A percentile compares a stretch with the other conserved stretches of the same genome.
Conservation (phyloP, 768 basidiomycete genomes). For the Macrolepiota albuminosa region DNA sequence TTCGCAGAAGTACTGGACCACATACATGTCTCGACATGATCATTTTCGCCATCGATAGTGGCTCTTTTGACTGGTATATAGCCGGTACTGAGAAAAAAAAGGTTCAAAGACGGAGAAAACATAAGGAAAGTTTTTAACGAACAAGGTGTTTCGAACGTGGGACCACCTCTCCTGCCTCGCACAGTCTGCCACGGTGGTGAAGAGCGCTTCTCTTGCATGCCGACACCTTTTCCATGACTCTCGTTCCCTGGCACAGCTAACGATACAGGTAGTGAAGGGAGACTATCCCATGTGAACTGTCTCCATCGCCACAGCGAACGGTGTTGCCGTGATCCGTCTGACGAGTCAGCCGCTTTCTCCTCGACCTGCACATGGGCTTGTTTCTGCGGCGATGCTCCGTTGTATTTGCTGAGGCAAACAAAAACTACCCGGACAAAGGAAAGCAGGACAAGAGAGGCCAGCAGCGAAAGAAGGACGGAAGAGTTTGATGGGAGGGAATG, state of each 20-base stretch:
- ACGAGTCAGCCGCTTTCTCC: constrained; percentile 12
- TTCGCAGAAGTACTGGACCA: background rate
- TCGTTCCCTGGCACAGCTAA: constrained; percentile 14
- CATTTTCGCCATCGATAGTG: constrained; percentile 47
- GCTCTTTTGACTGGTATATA: constrained; percentile 36
- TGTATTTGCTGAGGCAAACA: constrained; percentile 10
- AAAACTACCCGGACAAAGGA: constrained; percentile 18
- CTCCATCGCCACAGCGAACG: constrained; percentile 21
- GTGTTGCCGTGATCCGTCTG: constrained; percentile 9
- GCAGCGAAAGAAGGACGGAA: constrained; percentile 21
- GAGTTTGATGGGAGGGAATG: constrained; percentile 20
- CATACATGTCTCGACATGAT: constrained; percentile 51
- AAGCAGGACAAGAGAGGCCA: constrained; percentile 23
- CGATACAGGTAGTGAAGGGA: constrained; percentile 24
- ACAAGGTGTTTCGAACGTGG: constrained; percentile 25
- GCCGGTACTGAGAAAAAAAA: constrained; percentile 29
- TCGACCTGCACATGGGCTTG: constrained; percentile 11
- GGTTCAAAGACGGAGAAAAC: background rate
- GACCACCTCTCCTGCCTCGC: constrained; percentile 17
- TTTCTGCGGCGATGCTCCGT: constrained; percentile 9
- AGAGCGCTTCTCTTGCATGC: constrained; percentile 18
- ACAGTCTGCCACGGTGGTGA: constrained; percentile 16
- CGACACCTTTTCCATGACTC: constrained; percentile 17
- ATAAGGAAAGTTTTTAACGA: constrained; percentile 3
- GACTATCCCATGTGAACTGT: constrained; percentile 20